A percentile compares a stretch with the other conserved stretches of the same genome.
phyloP scores from a whole-genome alignment of 164 flowering plant genomes.

The Litsea cubeba region DNA sequence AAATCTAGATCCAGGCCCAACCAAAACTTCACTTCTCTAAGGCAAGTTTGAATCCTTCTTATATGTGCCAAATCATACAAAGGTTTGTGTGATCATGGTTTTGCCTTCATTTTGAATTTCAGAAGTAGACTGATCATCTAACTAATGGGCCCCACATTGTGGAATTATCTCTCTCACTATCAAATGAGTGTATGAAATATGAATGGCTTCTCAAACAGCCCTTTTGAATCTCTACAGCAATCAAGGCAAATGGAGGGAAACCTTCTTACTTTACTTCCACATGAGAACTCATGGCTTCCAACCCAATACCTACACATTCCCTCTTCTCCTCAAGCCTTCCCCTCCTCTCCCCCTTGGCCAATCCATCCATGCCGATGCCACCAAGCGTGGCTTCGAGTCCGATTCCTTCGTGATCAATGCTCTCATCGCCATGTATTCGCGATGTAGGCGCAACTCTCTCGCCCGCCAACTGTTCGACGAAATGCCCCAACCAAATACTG shows the following conservation, averaged over 20 bases:
- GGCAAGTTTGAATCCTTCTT: too few relatives aligned
- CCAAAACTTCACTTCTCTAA: too few relatives aligned
- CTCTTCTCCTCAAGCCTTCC: slow-evolving; percentile 16
- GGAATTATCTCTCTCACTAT: too few relatives aligned
- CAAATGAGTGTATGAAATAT: too few relatives aligned
- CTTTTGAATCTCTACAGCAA: slow-evolving; percentile 14
- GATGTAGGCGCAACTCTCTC: background rate
- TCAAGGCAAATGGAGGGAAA: slow-evolving; percentile 20
- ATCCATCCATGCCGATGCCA: slow-evolving; percentile 18
- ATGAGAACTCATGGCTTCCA: slow-evolving; percentile 18
- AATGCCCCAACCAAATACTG: slow-evolving; percentile 9
- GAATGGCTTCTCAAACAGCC: slow-evolving; percentile 13
- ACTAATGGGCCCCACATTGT: too few relatives aligned
- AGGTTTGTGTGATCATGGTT: too few relatives aligned
- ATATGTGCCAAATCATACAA: too few relatives aligned
- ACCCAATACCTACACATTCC: slow-evolving; percentile 21
- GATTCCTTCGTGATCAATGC: slow-evolving; percentile 20
- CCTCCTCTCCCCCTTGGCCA: slow-evolving; percentile 10
- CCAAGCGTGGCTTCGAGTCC: slow-evolving; percentile 18
- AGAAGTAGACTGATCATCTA: too few relatives aligned
- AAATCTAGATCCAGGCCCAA: too few relatives aligned
- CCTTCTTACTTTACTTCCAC: slow-evolving; percentile 7
- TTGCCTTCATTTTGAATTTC: too few relatives aligned
- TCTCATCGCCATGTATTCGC: slow-evolving; percentile 13
- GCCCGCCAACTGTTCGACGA: slow-evolving; percentile 24